Base-by-base conservation (phyloP, 305 asterid species). In the Fraxinus albicans region DNA sequence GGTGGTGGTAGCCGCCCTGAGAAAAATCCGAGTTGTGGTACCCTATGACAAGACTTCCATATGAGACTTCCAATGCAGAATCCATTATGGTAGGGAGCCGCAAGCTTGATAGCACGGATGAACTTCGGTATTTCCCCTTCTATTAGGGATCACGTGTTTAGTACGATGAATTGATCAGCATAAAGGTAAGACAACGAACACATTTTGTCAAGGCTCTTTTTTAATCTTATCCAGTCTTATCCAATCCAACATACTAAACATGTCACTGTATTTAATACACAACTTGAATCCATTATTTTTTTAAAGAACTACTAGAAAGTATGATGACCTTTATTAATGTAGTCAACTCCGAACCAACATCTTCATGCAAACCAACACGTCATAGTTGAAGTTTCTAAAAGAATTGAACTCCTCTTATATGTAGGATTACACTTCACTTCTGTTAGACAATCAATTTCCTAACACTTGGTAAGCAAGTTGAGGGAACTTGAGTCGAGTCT, bases 71-170 rank as follows among this genome's bases (percentile, higher is more conserved):
- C 7, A 94, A 92, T 76, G 87, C 87, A 9, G 90, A 90, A 83
- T 91, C 96, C n/a, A 92, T 85, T 10, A 90, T 93, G 81, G 83
- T 72, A 13, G 97, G 98, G 19, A 87, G 94, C 88, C 95, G 97
- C 78, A 91, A 93, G 88, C 92, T 93, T 27, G 91, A 88, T 79
- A 97, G 93, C 76, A 95, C 93, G 0, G 50, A 76, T 8, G 92
- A 91, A 80, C 81, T 93, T 31, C 38, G 92, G 97, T 94, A 86
- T 80, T 85, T 60, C 31, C 70, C 31, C 3, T 60, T 60, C 29
- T n/a, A 60, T 27, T 21, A 21, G 23, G 9, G 70, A 60, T 17
- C 6, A 1, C 19, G 8, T 53, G 63, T 53, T 53, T 53, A 17
- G 21, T 17, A 53, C 1, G 23, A 17, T 53, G 60, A 15, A 50